Evolutionary conservation across 139 green algal species (phyloP), one percentile per base, ranked within the genome.

Genomic region (Auxenochlorella protothecoides): DNA sequence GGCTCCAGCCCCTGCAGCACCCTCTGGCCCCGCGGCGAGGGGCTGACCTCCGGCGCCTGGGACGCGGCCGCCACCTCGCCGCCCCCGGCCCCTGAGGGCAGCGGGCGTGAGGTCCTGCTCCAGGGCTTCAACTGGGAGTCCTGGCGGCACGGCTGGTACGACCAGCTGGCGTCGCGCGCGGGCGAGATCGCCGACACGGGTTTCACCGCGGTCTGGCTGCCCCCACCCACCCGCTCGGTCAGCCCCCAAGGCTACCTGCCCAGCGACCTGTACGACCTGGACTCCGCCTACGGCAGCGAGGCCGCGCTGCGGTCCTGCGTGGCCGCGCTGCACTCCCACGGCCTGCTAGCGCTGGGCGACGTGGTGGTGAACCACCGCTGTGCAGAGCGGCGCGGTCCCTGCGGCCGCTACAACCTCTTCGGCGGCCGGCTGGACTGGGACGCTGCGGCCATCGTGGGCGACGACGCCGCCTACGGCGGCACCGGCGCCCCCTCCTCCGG

Each of bases 291-390:
- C 73, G 90, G 91, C 65, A 85, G 61, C 53, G 78, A 92, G 71
- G 81, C 63, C 71, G 92, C 89, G 73, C 59, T 82, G 13, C 13
- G 2, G 59, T 64, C 7, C 87, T 92, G 69, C 66, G 68, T 78
- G 14, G 13, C 44, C 0, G 51, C 56, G 16, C 83, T 96, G 62
- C 76, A 88, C 65, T 74, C 86, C 3, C 70, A 66, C 11, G 80
- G 81, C 70, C 82, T 97, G 72, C 96, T 94, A 67, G 83, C 85
- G 68, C 79, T 97, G 4, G 92, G 89, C 4, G 92, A 98, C 81
- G 94, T 96, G 53, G 92, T 98, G 53, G 89, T 98, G 79, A 97
- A 98, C 80, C 92, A 97, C 79, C 78, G 92, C 54, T 96, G 89
- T 72, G 90, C 89, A 2, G 68, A 84, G 56, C 11, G n/a, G 2